Percentiles rank a stretch among this genome's conserved stretches.
Evolutionary conservation across 2,329 filamentous ascomycete genomes (phyloP).

Genomic region (Claviceps digitariae): DNA sequence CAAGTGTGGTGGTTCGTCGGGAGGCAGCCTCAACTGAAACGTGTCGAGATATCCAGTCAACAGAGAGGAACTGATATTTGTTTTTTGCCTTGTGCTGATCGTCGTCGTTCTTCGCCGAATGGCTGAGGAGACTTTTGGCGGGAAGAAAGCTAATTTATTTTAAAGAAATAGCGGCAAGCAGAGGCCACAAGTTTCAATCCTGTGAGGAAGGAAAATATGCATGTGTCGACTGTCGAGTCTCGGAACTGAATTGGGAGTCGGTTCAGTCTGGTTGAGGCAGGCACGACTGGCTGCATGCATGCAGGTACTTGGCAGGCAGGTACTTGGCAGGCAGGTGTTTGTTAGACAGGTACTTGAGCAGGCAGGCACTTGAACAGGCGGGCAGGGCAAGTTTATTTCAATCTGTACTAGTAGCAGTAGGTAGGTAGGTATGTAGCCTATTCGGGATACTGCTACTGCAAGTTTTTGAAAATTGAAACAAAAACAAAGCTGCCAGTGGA

Average conservation of each 20-base stretch:
- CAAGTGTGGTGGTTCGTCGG: background rate
- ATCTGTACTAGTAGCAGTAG: background rate
- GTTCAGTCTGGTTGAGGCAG: background rate
- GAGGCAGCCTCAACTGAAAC: background rate
- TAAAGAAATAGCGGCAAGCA: background rate
- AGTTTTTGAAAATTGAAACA: no score
- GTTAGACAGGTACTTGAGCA: background rate
- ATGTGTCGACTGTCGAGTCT: no score
- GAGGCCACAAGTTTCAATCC: background rate
- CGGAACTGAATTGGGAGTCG: background rate
- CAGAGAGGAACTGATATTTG: background rate
- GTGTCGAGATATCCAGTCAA: background rate
- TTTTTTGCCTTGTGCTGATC: background rate
- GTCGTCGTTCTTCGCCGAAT: background rate
- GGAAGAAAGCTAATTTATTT: background rate
- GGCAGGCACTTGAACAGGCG: background rate
- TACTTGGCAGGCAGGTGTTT: background rate
- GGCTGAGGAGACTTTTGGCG: background rate
- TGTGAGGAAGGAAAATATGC: background rate
- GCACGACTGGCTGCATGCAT: background rate
- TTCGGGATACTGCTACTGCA: no score
- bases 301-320: background rate
- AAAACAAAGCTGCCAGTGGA: no score
- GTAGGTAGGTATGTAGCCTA: background rate
- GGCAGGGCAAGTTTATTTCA: no score